A percentile compares a stretch with the other conserved stretches of the same genome.
phyloP scores from a whole-genome alignment of 768 basidiomycete species.

The Butyriboletus loyo region DNA sequence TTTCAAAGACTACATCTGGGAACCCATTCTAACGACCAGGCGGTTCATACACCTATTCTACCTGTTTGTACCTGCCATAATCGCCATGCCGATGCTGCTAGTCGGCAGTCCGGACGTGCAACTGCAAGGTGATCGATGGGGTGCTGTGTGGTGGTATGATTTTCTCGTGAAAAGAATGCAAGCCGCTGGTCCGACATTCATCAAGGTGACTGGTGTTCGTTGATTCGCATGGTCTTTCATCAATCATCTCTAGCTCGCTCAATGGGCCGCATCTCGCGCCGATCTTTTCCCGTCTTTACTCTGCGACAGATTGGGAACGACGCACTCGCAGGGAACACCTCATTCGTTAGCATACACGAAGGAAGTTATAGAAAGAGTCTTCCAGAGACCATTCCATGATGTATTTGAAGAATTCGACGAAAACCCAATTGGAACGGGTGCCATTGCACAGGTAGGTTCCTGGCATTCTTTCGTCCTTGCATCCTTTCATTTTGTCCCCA shows the following conservation, averaged over 20 bases:
- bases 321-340: constrained; percentile 85
- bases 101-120: constrained; percentile 54
- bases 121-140: constrained; percentile 78
- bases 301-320: constrained; percentile 79
- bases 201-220: constrained; percentile 60
- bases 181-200: constrained; percentile 93
- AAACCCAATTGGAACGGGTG: constrained; percentile 89
- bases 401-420: constrained; percentile 90
- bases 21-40: constrained; percentile 78
- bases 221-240: constrained; percentile 7
- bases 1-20: constrained; percentile 64
- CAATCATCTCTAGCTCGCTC: constrained; percentile 65
- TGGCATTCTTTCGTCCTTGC: constrained; percentile 18
- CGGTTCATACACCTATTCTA: constrained; percentile 81
- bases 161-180: constrained; percentile 88
- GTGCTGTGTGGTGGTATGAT: constrained; percentile 96
- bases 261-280: constrained; percentile 96
- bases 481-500: constrained; percentile 22
- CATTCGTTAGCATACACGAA: constrained; percentile 82
- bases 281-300: constrained; percentile 89
- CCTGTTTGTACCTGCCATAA: constrained; percentile 85
- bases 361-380: constrained; percentile 76
- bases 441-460: constrained; percentile 76
- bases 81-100: constrained; percentile 84
- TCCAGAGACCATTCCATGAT: constrained; percentile 77